A percentile compares a stretch with the other conserved stretches of the same genome.
phyloP scores from a whole-genome alignment of 2,329 filamentous ascomycete species.

The Cryphonectria radicalis region DNA sequence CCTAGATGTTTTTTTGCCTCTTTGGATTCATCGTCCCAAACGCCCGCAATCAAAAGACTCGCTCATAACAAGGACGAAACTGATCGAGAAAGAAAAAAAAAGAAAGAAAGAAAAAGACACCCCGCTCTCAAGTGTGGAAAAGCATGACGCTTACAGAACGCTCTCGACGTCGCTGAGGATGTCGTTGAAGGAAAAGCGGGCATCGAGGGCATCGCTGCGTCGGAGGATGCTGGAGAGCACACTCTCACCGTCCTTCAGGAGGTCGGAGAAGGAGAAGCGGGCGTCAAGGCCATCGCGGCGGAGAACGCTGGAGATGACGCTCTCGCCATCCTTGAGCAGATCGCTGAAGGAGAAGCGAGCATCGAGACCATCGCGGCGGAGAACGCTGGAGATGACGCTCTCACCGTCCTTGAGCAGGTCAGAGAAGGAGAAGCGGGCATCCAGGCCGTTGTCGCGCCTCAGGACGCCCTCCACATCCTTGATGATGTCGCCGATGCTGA shows the following conservation, averaged over 20 bases:
- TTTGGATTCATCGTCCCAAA: not conserved
- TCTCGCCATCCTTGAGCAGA: conserved; percentile 9
- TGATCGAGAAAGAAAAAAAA: not conserved
- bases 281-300: conserved; percentile 1
- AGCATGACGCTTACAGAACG: not conserved
- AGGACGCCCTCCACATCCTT: not conserved
- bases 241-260: conserved; percentile 4
- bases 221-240: conserved; percentile 6
- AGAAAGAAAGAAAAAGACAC: not conserved
- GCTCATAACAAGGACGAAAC: not conserved
- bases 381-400: not conserved
- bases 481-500: not conserved
- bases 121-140: not conserved
- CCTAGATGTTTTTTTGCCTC: not conserved
- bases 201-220: conserved; percentile 3
- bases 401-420: conserved; percentile 10
- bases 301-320: not conserved
- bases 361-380: conserved; percentile 2
- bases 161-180: conserved; percentile 8
- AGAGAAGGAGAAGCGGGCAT: conserved; percentile 9
- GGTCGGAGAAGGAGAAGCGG: conserved; percentile 11
- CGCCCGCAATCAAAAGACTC: not conserved
- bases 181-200: conserved; percentile 1
- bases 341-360: conserved; percentile 6
- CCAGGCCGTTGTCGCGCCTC: conserved; percentile 5